Evolutionary conservation across 1,284 basidiomycete genomes (phyloP).

Genomic region (Sporisorium iseilematis-ciliati): DNA sequence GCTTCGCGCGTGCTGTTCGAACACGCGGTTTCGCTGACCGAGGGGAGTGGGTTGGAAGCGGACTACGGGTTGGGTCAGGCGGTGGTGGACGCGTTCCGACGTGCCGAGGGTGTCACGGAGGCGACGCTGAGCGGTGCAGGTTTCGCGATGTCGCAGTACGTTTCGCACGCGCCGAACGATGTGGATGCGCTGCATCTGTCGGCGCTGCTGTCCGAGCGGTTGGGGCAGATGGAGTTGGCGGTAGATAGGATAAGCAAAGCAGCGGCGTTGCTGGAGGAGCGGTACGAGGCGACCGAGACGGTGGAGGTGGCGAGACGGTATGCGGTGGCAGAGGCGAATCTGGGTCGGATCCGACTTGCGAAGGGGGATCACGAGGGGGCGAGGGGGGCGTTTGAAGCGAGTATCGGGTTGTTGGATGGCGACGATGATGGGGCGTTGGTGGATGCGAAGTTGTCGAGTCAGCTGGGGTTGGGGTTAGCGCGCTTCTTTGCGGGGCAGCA

Average conservation of each 20-base stretch:
- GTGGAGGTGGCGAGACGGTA: slow-evolving; percentile 81
- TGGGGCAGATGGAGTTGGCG: slow-evolving; percentile 80
- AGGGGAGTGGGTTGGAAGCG: slow-evolving; percentile 79
- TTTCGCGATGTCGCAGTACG: slow-evolving; percentile 84
- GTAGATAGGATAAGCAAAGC: slow-evolving; percentile 76
- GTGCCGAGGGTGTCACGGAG: slow-evolving; percentile 67
- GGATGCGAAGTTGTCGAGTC: slow-evolving; percentile 22
- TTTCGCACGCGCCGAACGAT: slow-evolving; percentile 78
- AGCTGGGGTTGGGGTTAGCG: slow-evolving; percentile 38
- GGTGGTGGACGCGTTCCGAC: slow-evolving; percentile 74
- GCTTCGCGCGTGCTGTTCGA: slow-evolving; percentile 82
- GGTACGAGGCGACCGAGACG: slow-evolving; percentile 89
- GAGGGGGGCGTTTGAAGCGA: slow-evolving; percentile 79
- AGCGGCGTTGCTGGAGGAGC: slow-evolving; percentile 81
- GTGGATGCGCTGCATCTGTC: slow-evolving; percentile 85
- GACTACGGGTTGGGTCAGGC: slow-evolving; percentile 83
- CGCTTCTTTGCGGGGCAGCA: slow-evolving; percentile 20
- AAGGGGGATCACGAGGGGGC: slow-evolving; percentile 76
- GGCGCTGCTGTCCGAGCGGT: slow-evolving; percentile 84
- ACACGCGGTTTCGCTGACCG: slow-evolving; percentile 82
- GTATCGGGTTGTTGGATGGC: slow-evolving; percentile 77
- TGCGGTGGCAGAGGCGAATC: slow-evolving; percentile 83
- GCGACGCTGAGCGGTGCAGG: slow-evolving; percentile 72
- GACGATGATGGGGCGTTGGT: slow-evolving; percentile 71
- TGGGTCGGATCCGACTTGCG: slow-evolving; percentile 82